phyloP scores from a whole-genome alignment of 225 moss, liverwort and hornwort species.

The Bryum argenteum region DNA sequence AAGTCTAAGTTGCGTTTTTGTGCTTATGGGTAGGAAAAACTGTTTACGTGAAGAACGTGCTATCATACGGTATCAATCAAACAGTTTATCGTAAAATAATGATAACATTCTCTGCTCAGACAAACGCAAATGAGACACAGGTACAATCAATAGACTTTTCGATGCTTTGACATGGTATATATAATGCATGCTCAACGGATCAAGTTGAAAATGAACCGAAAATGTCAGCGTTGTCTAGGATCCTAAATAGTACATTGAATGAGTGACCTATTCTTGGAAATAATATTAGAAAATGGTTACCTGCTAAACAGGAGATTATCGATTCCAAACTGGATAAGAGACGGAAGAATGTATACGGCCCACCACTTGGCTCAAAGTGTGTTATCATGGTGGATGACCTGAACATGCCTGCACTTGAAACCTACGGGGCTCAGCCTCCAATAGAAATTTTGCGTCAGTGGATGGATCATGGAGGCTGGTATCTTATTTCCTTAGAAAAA shows the following conservation, averaged over 20 bases:
- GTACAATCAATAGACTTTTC: conserved; percentile 21
- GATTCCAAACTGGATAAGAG: conserved; percentile 74
- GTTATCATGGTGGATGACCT: conserved; percentile 75
- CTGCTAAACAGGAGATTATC: conserved; percentile 56
- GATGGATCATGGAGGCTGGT: conserved; percentile 85
- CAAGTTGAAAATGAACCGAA: background rate
- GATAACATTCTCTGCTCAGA: conserved; percentile 78
- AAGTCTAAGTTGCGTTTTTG: background rate
- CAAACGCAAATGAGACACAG: conserved; percentile 74
- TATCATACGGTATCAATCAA: conserved; percentile 60
- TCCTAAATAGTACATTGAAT: background rate
- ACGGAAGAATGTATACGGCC: conserved; percentile 70
- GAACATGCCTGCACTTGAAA: conserved; percentile 76
- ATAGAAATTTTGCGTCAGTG: conserved; percentile 74
- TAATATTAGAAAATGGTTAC: background rate
- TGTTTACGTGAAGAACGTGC: conserved; percentile 62
- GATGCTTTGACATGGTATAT: conserved; percentile 8
- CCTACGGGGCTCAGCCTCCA: conserved; percentile 71
- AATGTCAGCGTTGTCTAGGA: background rate
- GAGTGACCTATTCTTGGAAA: background rate
- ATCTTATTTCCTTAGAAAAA: conserved; percentile 2
- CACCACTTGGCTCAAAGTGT: conserved; percentile 66
- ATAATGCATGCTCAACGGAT: background rate
- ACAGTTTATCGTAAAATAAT: conserved; percentile 61
- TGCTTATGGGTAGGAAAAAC: conserved; percentile 57